These are phyloP conservation scores for Ceratobasidium sp. DNA, from an alignment of 1,284 basidiomycete species.

Conservation along the genomic window DNA sequence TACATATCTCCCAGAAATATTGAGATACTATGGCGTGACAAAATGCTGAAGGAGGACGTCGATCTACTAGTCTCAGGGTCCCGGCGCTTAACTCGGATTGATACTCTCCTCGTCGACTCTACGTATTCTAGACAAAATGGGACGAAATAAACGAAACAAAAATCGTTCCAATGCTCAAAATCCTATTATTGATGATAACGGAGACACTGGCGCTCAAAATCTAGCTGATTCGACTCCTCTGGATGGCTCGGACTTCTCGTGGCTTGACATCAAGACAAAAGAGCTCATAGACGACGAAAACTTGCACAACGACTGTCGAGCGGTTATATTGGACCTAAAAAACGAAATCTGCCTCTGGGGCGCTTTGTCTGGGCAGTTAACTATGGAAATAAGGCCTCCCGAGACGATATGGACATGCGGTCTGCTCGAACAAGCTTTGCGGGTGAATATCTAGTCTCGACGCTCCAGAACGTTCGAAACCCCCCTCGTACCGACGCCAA, in stretches of 20 bases:
- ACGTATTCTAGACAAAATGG: neutral
- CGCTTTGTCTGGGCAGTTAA: neutral
- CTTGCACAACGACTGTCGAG: no score
- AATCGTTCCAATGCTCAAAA: no score
- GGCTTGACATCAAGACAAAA: no score
- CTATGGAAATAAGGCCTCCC: neutral
- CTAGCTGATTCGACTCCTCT: conserved; percentile 1
- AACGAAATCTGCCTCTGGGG: no score
- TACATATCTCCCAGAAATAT: neutral
- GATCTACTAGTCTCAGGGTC: conserved; percentile 7
- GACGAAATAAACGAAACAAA: neutral
- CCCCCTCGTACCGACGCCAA: neutral
- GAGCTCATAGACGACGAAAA: no score
- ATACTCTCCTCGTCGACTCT: neutral
- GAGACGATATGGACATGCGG: neutral
- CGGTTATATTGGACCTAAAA: no score
- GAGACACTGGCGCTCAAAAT: neutral
- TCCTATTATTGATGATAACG: no score
- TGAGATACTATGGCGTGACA: neutral
- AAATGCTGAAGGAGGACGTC: neutral
- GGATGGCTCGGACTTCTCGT: conserved; percentile 10
- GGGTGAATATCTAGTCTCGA: neutral
- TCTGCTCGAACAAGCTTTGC: neutral
- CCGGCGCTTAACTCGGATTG: conserved; percentile 14
- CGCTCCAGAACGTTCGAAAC: neutral